These are phyloP conservation scores for Prunus mongolica DNA, from an alignment of 306 rosid species.

Conservation along the genomic window DNA sequence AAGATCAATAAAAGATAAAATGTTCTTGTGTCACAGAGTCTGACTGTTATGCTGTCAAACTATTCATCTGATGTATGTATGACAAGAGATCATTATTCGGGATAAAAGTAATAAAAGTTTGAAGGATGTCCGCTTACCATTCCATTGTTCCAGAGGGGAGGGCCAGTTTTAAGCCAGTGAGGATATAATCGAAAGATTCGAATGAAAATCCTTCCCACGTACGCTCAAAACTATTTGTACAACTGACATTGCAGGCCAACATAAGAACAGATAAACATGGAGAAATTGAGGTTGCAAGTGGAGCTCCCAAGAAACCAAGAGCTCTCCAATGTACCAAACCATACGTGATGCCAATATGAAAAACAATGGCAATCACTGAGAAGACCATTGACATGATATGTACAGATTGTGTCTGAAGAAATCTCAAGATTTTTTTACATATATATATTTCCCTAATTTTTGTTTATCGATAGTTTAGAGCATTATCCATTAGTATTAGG, in stretches of 20 bases:
- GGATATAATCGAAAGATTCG: slow-evolving; percentile 36
- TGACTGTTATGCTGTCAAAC: not conserved
- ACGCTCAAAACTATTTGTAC: slow-evolving; percentile 36
- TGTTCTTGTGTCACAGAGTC: not conserved
- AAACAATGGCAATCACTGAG: slow-evolving; percentile 39
- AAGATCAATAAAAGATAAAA: not conserved
- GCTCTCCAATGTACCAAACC: slow-evolving; percentile 42
- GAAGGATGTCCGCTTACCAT: slow-evolving; percentile 41
- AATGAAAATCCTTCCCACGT: slow-evolving; percentile 77
- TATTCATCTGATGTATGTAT: not conserved
- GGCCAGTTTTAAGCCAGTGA: slow-evolving; percentile 55
- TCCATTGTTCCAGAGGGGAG: slow-evolving; percentile 76
- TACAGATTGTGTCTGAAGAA: slow-evolving; percentile 67
- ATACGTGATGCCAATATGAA: slow-evolving; percentile 51
- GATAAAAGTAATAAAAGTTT: not conserved
- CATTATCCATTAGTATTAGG: too few species aligned
- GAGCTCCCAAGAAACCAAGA: slow-evolving; percentile 57
- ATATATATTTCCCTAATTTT: too few species aligned
- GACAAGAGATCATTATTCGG: not conserved
- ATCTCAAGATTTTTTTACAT: slow-evolving; percentile 37
- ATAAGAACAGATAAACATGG: slow-evolving; percentile 48
- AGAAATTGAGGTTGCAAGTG: slow-evolving; percentile 58
- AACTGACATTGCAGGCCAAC: slow-evolving; percentile 35
- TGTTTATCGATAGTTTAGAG: too few species aligned
- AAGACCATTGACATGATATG: slow-evolving; percentile 47